Percentiles rank a stretch among this genome's conserved stretches.
Conservation (phyloP, 305 asterid genomes). For the Euphrasia arctica region DNA sequence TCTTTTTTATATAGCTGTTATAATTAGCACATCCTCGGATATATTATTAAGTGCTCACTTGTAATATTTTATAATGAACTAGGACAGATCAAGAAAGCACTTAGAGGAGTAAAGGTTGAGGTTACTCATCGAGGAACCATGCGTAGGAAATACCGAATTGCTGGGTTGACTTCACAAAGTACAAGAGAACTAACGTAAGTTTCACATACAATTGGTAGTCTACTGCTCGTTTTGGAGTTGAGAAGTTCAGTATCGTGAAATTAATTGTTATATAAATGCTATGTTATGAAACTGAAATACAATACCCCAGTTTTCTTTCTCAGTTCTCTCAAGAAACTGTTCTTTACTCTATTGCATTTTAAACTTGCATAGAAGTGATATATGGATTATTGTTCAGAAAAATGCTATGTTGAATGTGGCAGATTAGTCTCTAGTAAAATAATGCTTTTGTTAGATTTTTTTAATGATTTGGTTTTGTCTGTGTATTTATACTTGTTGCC, state of each 20-base stretch:
- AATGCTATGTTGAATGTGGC: background rate
- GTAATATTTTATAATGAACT: constrained; percentile 9
- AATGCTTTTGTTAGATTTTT: background rate
- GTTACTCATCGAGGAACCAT: constrained; percentile 79
- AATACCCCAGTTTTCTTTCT: constrained; percentile 1
- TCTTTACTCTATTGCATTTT: constrained; percentile 4
- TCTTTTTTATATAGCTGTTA: no score
- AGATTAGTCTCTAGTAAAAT: background rate
- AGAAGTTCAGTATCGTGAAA: background rate
- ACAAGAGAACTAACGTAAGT: constrained; percentile 69
- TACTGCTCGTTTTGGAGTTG: no score
- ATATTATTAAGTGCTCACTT: background rate
- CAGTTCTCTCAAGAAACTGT: constrained; percentile 6
- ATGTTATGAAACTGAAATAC: background rate
- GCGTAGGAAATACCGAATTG: constrained; percentile 68
- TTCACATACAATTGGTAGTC: no score
- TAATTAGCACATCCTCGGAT: background rate
- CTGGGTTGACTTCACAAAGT: constrained; percentile 68
- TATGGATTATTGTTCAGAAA: background rate
- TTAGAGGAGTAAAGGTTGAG: constrained; percentile 77
- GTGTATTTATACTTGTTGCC: background rate
- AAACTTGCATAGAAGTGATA: background rate
- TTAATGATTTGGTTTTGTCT: background rate
- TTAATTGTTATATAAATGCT: background rate
- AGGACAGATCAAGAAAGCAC: constrained; percentile 69